Base-by-base conservation (phyloP, 2,329 filamentous ascomycete genomes). In the Endothia cerciana region DNA sequence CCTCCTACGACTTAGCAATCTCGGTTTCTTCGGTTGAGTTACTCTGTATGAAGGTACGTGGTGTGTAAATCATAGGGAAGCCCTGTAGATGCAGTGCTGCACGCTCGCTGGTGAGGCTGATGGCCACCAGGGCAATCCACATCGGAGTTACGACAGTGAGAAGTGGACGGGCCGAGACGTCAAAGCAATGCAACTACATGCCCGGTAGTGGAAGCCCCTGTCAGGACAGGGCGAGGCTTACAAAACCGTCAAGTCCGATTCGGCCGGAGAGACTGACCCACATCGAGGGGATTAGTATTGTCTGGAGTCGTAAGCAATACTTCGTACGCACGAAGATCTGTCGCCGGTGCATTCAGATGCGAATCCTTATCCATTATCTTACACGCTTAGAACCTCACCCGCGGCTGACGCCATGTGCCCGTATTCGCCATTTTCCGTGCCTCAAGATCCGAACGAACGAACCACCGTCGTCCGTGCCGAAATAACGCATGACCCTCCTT, bases 401-500 rank as follows among this genome's bases (percentile, higher is more conserved):
- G 56, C 38, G 8, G 13, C 41, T 43, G 19, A 43, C 19, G 41
- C 41, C 41, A 4, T 8, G 10, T 43, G 13, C 4, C 41, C 41
- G 41, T 43, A 19, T 62, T 30, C 40, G 28, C 22, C 38, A 56
- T 30, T 45, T n/a, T 6, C n/a, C 4, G 15, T 36, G n/a, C 36
- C 22, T 40, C 25, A 30, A 22, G 28, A 10, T 13, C 55, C n/a
- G n/a, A n/a, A n/a, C n/a, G n/a, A n/a, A 22, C 36, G 38, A 36
- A 55, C 17, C 49, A 17, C 30, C 28, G 17, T 28, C 36, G 8
- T 25, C 30, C 28, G 40, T n/a, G 19, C 55, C 22, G 38, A 36
- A n/a, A 49, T 41, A n/a, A 40, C n/a, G 51, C 51, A n/a, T 36
- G 10, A 38, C 3, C 19, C 33, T 57, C 25, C 25, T 15, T 74